Evolutionary conservation across 441 rosid species (phyloP).

Genomic region (Macaranga tanarius): DNA sequence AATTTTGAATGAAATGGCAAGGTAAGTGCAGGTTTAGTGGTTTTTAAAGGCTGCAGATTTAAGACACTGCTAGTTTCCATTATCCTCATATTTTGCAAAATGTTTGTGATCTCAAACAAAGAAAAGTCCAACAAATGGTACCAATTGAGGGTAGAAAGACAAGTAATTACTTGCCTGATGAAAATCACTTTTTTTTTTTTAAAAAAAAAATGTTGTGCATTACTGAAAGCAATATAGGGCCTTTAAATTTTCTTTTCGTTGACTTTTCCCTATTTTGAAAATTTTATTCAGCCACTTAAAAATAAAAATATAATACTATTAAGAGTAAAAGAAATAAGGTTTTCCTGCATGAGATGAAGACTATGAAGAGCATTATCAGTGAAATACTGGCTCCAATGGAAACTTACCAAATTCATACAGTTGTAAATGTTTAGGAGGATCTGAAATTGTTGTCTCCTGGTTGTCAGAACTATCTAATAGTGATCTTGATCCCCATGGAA

Average conservation of each 20-base stretch:
- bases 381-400: not conserved
- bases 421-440: conserved; percentile 51
- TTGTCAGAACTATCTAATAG: conserved; percentile 23
- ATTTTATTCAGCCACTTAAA: conserved; percentile 3
- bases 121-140: too few species aligned
- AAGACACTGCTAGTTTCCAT: too few species aligned
- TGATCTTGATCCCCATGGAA: conserved; percentile 79
- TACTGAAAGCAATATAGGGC: too few species aligned
- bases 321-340: not conserved
- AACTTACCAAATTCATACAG: conserved; percentile 72
- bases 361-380: not conserved
- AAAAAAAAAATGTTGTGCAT: too few species aligned
- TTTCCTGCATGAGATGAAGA: not conserved
- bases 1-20: not conserved
- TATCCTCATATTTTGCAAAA: too few species aligned
- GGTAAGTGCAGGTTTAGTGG: too few species aligned
- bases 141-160: too few species aligned
- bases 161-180: too few species aligned
- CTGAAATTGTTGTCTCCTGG: conserved; percentile 28
- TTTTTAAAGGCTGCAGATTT: too few species aligned
- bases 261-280: not conserved
- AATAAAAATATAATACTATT: not conserved
- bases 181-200: too few species aligned
- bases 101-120: too few species aligned
- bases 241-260: too few species aligned